Evolutionary conservation across 441 rosid genomes (phyloP), one percentile per base, ranked within the genome.

Genomic region (Croton setiger): DNA sequence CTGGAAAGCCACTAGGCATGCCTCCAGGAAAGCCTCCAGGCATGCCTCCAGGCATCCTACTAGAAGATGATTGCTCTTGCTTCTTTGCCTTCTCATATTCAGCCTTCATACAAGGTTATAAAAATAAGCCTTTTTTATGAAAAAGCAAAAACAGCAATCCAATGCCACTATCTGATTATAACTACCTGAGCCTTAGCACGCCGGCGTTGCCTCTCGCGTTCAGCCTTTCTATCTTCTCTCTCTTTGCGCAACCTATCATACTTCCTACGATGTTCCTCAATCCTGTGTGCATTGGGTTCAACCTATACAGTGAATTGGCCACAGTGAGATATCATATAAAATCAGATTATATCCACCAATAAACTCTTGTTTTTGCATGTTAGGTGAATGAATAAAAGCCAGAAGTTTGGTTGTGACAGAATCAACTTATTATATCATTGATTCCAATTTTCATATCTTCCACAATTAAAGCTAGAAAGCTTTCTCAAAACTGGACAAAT

Each of bases 201-300:
- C 45, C 92, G 88, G 48, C 81, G 86, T 54, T 60, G 88, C 74
- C 96, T 84, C 66, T 87, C 97, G 48, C 83, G 84, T 71, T 88
- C 94, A 75, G 74, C 80, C 78, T 85, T 92, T 64, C 91, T 92
- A 45, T 92, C 97, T 51, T 85, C 94, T 67, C 87, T 82, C 78
- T 95, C 98, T 82, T 85, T 95, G 15, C 74, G 77, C 78, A 95
- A 60, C 72, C 96, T 89, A 54, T 92, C 98, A 79, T 94, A 92
- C 84, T 94, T 94, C 80, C 97, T 82, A 23, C 85, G 90, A 76
- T 95, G 99, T 82, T 95, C 98, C 78, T 95, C 97, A 63, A 95
- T 83, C 75, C 74, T 88, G 62, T 85, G 97, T 4, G 88, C 92
- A 69, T 95, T 92, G 18, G 99, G 98, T 72, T 95, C 97, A 77